Evolutionary conservation across 2,329 filamentous ascomycete species (phyloP).

Genomic region (Ophiostoma himal-ulmi): DNA sequence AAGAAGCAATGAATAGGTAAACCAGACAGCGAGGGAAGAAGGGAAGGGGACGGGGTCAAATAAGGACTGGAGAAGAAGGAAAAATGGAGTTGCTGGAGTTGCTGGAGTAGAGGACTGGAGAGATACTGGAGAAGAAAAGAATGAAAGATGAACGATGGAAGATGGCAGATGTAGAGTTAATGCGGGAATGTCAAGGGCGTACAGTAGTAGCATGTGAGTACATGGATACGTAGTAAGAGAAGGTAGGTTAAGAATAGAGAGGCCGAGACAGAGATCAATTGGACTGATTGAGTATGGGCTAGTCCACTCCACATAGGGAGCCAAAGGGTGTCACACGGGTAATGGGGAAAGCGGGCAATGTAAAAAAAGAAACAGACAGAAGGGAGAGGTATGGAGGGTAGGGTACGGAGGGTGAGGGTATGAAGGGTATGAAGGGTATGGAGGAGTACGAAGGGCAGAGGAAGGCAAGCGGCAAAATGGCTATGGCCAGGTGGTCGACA

Average conservation of each 20-base stretch:
- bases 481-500: neutral
- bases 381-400: constrained; percentile 15
- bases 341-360: constrained; percentile 13
- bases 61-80: constrained; percentile 4
- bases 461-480: constrained; percentile 9
- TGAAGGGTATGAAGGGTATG: neutral
- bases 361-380: constrained; percentile 20
- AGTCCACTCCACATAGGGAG: constrained; percentile 18
- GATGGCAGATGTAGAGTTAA: constrained; percentile 4
- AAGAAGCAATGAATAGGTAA: neutral
- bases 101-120: neutral
- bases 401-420: neutral
- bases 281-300: constrained; percentile 10
- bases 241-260: neutral
- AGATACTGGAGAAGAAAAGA: neutral
- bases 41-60: neutral
- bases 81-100: constrained; percentile 1
- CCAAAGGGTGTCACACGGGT: constrained; percentile 15
- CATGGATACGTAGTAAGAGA: neutral
- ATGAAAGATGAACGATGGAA: neutral
- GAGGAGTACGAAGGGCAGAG: neutral
- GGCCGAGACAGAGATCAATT: neutral
- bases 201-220: neutral
- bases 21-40: neutral
- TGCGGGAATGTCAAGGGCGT: constrained; percentile 11